Evolutionary conservation across 1,284 basidiomycete species (phyloP).

Genomic region (Ceraceosorus guamensis): DNA sequence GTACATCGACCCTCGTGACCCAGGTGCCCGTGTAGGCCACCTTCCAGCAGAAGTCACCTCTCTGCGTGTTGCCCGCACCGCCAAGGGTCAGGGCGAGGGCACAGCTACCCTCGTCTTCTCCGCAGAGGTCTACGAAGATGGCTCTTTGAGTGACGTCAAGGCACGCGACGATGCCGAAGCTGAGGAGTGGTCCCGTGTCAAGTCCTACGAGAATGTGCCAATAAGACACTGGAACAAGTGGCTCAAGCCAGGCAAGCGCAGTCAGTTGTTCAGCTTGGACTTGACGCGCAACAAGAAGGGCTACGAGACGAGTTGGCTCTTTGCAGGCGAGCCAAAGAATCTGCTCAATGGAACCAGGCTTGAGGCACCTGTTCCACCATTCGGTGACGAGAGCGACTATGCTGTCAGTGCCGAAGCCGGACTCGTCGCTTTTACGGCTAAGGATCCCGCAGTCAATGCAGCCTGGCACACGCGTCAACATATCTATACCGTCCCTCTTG

Average conservation of each 20-base stretch:
- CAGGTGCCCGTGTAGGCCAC: not conserved
- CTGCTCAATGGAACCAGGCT: slow-evolving; percentile 18
- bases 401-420: not conserved
- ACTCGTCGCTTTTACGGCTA: slow-evolving; percentile 21
- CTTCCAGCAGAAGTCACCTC: slow-evolving; percentile 4
- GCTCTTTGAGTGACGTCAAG: slow-evolving; percentile 16
- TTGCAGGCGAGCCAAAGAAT: slow-evolving; percentile 12
- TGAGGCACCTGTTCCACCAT: slow-evolving; percentile 26
- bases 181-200: slow-evolving; percentile 16
- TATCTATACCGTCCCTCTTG: slow-evolving; percentile 18
- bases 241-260: slow-evolving; percentile 17
- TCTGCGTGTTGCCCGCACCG: not conserved
- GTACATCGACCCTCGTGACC: not conserved
- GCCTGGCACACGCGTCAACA: slow-evolving; percentile 34
- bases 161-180: slow-evolving; percentile 13
- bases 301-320: slow-evolving; percentile 6
- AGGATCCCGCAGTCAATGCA: slow-evolving; percentile 19
- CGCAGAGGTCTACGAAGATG: slow-evolving; percentile 28
- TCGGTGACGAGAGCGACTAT: slow-evolving; percentile 25
- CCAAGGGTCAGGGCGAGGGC: not conserved
- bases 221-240: slow-evolving; percentile 35
- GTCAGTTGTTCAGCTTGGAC: slow-evolving; percentile 24
- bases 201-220: slow-evolving; percentile 17
- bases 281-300: slow-evolving; percentile 4
- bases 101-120: slow-evolving; percentile 20